These are phyloP conservation scores for Mucor irregularis DNA, from an alignment of 371 early-diverging fungal species.

Conservation along the genomic window DNA sequence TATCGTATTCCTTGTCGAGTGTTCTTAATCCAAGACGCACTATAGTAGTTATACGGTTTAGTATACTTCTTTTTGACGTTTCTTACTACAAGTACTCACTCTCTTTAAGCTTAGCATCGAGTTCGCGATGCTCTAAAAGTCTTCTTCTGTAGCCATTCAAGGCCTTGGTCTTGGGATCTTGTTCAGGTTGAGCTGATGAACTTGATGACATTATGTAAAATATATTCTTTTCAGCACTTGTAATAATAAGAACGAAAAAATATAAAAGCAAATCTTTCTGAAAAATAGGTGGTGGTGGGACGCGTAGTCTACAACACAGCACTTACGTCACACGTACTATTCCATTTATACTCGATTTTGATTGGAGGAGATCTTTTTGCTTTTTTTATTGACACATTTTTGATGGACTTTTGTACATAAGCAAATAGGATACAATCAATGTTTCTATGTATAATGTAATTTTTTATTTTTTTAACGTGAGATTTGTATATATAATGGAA, in stretches of 20 bases:
- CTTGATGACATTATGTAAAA: conserved; percentile 22
- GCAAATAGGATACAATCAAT: too few relatives aligned
- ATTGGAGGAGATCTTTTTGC: neutral
- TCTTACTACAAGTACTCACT: conserved; percentile 52
- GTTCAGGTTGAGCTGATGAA: conserved; percentile 38
- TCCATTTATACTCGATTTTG: neutral
- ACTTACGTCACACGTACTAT: neutral
- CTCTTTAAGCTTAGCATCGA: conserved; percentile 94
- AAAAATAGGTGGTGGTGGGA: conserved; percentile 3
- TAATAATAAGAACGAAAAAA: conserved; percentile 5
- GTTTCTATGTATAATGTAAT: too few relatives aligned
- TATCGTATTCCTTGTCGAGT: conserved; percentile 88
- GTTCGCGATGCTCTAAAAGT: conserved; percentile 90
- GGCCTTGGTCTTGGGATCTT: conserved; percentile 64
- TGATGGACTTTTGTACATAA: too few relatives aligned
- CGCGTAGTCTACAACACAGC: conserved; percentile 5
- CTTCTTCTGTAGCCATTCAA: conserved; percentile 84
- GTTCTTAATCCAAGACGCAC: conserved; percentile 85
- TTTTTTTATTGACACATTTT: neutral
- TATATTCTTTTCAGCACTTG: neutral
- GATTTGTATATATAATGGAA: neutral
- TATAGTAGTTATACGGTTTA: too few relatives aligned
- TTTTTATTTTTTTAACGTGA: too few relatives aligned
- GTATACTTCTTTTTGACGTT: neutral
- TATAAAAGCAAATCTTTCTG: neutral